Evolutionary conservation across 176 grass and related monocot genomes (phyloP).

Genomic region (Musa acuminata): DNA sequence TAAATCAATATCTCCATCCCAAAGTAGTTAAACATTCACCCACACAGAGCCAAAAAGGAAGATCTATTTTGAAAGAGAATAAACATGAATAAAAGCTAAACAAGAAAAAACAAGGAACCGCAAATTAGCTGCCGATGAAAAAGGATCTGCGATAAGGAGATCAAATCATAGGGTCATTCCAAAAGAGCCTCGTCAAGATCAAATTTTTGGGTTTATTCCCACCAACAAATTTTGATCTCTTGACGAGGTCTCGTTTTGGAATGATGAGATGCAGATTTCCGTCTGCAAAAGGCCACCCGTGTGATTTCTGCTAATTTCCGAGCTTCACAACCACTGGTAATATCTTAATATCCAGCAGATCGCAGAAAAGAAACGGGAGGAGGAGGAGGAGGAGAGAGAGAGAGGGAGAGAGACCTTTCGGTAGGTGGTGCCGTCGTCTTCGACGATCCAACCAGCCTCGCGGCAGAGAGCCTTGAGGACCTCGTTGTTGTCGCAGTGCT

Average conservation of each 20-base stretch:
- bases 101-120: not conserved
- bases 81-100: not conserved
- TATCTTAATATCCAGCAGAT: too few relatives aligned
- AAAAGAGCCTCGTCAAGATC: not conserved
- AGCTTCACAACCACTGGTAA: too few relatives aligned
- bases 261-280: not conserved
- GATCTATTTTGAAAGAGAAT: not conserved
- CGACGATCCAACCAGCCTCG: constrained; percentile 86
- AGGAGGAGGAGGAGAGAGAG: not conserved
- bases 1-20: not conserved
- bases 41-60: not conserved
- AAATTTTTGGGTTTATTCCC: not conserved
- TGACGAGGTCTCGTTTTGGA: not conserved
- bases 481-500: constrained; percentile 99
- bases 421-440: constrained; percentile 94
- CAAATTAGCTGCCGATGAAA: not conserved
- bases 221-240: too few relatives aligned
- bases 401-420: constrained; percentile 36
- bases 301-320: too few relatives aligned
- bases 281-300: too few relatives aligned
- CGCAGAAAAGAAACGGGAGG: too few relatives aligned
- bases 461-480: constrained; percentile 90
- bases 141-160: not conserved
- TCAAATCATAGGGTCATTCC: not conserved
- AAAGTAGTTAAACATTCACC: not conserved